Evolutionary conservation across 306 rosid species (phyloP).

Genomic region (Prunus mongolica): DNA sequence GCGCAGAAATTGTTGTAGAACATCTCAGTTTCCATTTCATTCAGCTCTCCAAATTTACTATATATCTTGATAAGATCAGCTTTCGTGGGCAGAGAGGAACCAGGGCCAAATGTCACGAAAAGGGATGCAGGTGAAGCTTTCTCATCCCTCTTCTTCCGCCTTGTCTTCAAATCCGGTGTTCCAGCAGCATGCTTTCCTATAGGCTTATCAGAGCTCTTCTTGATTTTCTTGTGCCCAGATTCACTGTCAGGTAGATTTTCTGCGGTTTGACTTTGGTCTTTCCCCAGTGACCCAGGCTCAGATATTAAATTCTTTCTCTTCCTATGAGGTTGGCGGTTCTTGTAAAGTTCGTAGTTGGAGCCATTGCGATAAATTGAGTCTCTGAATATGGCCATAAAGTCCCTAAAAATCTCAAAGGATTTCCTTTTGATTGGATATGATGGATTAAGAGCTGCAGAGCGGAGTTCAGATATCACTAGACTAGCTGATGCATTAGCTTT

Average conservation of each 20-base stretch:
- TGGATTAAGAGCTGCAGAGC: constrained; percentile 43
- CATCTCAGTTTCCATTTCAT: constrained; percentile 58
- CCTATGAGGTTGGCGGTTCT: constrained; percentile 30
- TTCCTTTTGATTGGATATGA: constrained; percentile 16
- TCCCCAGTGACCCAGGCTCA: constrained; percentile 24
- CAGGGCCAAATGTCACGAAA: constrained; percentile 49
- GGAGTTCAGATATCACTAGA: constrained; percentile 44
- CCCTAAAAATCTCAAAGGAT: constrained; percentile 32
- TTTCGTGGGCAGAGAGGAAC: constrained; percentile 58
- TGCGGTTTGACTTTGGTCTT: constrained; percentile 19
- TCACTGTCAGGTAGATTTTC: constrained; percentile 14
- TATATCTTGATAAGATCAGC: constrained; percentile 50
- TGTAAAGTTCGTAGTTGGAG: constrained; percentile 31
- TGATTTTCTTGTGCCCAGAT: constrained; percentile 29
- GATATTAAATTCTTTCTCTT: constrained; percentile 51
- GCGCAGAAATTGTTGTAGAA: constrained; percentile 47
- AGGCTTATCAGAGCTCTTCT: constrained; percentile 18
- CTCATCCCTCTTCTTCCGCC: constrained; percentile 18
- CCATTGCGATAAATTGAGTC: constrained; percentile 52
- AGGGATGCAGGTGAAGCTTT: constrained; percentile 37
- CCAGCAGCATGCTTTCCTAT: neutral
- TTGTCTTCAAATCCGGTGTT: constrained; percentile 12
- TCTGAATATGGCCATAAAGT: constrained; percentile 46
- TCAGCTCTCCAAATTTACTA: constrained; percentile 54
- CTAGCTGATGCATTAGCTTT: constrained; percentile 36